These are phyloP conservation scores for Pyricularia sp. DNA, from an alignment of 2,329 filamentous ascomycete species.

Conservation along the genomic window DNA sequence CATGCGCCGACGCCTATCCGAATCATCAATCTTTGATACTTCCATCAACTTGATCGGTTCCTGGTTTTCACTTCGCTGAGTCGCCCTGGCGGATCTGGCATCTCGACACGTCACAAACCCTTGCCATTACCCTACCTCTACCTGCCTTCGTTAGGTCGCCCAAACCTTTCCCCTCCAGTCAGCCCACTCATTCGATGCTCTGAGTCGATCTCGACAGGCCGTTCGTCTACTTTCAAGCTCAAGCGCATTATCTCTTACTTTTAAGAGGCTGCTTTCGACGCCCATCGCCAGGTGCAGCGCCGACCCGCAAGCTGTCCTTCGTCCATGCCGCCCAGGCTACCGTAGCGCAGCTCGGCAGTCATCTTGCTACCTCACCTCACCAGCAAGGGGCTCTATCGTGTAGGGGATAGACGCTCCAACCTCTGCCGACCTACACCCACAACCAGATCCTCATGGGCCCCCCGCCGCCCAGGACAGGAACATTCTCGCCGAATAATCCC, in stretches of 20 bases:
- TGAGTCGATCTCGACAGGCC: neutral
- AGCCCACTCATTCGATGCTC: neutral
- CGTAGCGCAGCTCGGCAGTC: neutral
- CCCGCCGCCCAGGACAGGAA: conserved; percentile 48
- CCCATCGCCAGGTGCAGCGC: neutral
- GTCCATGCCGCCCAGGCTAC: conserved; percentile 2
- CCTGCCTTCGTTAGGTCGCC: neutral
- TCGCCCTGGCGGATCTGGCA: neutral
- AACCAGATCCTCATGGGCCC: conserved; percentile 35
- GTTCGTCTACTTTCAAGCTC: neutral
- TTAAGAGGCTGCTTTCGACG: neutral
- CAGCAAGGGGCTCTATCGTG: conserved; percentile 5
- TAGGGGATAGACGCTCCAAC: conserved; percentile 6
- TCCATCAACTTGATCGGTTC: neutral
- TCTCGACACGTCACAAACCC: neutral
- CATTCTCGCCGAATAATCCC: conserved; percentile 49
- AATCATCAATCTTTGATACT: neutral
- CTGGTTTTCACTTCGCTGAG: neutral
- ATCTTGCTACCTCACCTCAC: neutral
- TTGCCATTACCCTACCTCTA: neutral
- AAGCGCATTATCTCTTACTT: neutral
- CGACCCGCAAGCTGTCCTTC: neutral
- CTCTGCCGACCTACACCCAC: conserved; percentile 3
- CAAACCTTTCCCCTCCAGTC: neutral
- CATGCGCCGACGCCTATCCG: neutral